A percentile compares a stretch with the other conserved stretches of the same genome.
phyloP scores from a whole-genome alignment of 306 rosid species.

The Alnus glutinosa region DNA sequence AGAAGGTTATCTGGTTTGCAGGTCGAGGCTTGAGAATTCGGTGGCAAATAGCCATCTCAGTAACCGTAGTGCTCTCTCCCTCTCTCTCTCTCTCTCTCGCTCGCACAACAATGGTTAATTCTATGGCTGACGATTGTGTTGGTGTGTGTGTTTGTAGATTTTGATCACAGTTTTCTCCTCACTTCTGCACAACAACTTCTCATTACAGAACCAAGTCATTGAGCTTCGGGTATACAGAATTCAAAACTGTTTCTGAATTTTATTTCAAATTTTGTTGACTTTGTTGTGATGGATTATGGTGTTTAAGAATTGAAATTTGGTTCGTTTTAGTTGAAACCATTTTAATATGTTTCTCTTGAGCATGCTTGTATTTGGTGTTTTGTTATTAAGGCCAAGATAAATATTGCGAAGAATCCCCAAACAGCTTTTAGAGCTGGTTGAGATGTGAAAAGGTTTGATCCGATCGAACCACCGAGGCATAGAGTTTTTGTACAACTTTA shows the following conservation, averaged over 20 bases:
- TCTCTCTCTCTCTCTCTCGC: slow-evolving; percentile 1
- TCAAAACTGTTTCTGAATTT: background rate
- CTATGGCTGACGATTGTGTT: slow-evolving; percentile 2
- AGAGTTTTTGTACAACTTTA: too few species aligned
- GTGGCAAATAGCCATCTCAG: slow-evolving; percentile 44
- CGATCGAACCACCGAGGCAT: too few species aligned
- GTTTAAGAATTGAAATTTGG: background rate
- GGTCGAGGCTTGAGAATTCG: slow-evolving; percentile 28
- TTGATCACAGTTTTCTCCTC: slow-evolving; percentile 46
- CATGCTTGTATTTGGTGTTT: background rate
- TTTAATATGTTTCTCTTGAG: background rate
- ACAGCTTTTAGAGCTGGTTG: background rate
- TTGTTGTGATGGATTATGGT: background rate
- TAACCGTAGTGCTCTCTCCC: slow-evolving; percentile 25
- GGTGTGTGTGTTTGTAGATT: slow-evolving; percentile 44
- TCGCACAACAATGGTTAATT: background rate
- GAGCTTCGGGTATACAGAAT: slow-evolving; percentile 52
- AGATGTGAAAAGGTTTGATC: background rate
- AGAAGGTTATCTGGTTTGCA: slow-evolving; percentile 20
- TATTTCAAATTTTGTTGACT: background rate
- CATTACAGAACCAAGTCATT: slow-evolving; percentile 54
- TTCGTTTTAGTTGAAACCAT: background rate
- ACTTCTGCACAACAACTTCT: slow-evolving; percentile 51
- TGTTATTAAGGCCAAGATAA: background rate
- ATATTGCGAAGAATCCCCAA: background rate